phyloP scores from a whole-genome alignment of 1,139 yeast species.

The Candida mesenterica region DNA sequence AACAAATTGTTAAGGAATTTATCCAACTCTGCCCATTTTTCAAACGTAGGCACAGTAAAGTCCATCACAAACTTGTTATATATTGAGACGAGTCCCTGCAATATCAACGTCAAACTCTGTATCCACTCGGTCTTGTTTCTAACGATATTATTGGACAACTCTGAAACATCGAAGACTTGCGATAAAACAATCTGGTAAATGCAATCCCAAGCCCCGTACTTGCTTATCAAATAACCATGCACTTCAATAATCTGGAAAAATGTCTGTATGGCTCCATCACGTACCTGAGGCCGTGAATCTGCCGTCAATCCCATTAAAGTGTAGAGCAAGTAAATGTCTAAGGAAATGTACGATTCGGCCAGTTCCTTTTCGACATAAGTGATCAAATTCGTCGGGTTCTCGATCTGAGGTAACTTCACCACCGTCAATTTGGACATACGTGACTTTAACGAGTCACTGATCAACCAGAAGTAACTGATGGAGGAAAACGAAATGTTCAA shows the following conservation, averaged over 20 bases:
- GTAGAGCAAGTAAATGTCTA: slow-evolving; percentile 67
- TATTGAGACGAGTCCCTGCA: slow-evolving; percentile 58
- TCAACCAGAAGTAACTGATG: slow-evolving; percentile 86
- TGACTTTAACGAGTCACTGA: slow-evolving; percentile 68
- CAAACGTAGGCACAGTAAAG: slow-evolving; percentile 20
- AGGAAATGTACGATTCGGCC: slow-evolving; percentile 22
- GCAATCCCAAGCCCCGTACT: slow-evolving; percentile 52
- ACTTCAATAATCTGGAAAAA: slow-evolving; percentile 81
- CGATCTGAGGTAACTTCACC: slow-evolving; percentile 17
- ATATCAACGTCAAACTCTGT: slow-evolving; percentile 55
- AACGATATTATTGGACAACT: slow-evolving; percentile 11
- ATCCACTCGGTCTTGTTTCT: slow-evolving; percentile 42
- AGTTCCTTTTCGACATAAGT: slow-evolving; percentile 18
- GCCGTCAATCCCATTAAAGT: slow-evolving; percentile 60
- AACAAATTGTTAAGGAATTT: slow-evolving; percentile 43
- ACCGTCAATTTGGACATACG: slow-evolving; percentile 14
- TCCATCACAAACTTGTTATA: slow-evolving; percentile 43
- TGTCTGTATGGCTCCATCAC: slow-evolving; percentile 88
- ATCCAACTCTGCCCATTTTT: slow-evolving; percentile 50
- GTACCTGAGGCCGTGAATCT: slow-evolving; percentile 73
- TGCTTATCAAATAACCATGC: slow-evolving; percentile 56
- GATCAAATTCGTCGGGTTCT: slow-evolving; percentile 2
- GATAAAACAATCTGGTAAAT: slow-evolving; percentile 53
- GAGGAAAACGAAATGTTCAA: slow-evolving; percentile 87
- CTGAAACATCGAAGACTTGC: slow-evolving; percentile 23